A percentile compares a stretch with the other conserved stretches of the same genome.
These are phyloP conservation scores for Melastoma candidum DNA, from an alignment of 441 rosid genomes.

Conservation along the genomic window DNA sequence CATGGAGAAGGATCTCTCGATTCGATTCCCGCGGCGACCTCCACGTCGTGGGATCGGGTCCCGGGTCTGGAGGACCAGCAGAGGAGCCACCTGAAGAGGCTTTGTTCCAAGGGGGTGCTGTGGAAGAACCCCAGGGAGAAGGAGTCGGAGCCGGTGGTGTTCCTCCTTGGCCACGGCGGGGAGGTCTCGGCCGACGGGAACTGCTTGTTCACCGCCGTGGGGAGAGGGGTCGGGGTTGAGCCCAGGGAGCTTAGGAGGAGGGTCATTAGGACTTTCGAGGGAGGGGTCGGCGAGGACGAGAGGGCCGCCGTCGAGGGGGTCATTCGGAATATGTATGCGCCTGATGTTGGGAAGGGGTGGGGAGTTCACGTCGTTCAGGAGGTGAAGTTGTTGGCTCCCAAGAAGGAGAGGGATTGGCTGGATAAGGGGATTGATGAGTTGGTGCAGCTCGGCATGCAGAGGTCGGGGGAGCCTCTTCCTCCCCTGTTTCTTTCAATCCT, in stretches of 20 bases:
- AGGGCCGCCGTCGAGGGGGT: conserved; percentile 36
- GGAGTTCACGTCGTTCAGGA: conserved; percentile 94
- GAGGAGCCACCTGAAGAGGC: conserved; percentile 55
- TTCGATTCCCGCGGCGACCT: conserved; percentile 3
- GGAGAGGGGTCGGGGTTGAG: conserved; percentile 63
- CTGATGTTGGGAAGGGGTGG: conserved; percentile 96
- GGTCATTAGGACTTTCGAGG: conserved; percentile 51
- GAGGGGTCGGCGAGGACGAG: conserved; percentile 26
- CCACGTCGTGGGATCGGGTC: conserved; percentile 63
- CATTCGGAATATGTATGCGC: conserved; percentile 77
- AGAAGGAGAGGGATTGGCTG: conserved; percentile 49
- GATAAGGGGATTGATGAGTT: conserved; percentile 80
- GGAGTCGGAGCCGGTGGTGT: conserved; percentile 44
- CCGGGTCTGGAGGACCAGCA: conserved; percentile 83
- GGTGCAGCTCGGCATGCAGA: conserved; percentile 73
- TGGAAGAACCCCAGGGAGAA: conserved; percentile 64
- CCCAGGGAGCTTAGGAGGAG: conserved; percentile 72
- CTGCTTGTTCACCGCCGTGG: conserved; percentile 88
- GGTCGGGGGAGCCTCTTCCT: conserved; percentile 24
- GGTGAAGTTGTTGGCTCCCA: conserved; percentile 64
- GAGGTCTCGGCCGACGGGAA: conserved; percentile 93
- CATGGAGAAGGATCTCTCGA: conserved; percentile 18
- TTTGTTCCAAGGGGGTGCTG: conserved; percentile 65
- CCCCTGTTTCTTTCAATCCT: too few relatives aligned
- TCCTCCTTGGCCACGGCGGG: conserved; percentile 79